Evolutionary conservation across 2,329 filamentous ascomycete species (phyloP), one percentile per base, ranked within the genome.

Genomic region (Ascocoryne sarcoides): DNA sequence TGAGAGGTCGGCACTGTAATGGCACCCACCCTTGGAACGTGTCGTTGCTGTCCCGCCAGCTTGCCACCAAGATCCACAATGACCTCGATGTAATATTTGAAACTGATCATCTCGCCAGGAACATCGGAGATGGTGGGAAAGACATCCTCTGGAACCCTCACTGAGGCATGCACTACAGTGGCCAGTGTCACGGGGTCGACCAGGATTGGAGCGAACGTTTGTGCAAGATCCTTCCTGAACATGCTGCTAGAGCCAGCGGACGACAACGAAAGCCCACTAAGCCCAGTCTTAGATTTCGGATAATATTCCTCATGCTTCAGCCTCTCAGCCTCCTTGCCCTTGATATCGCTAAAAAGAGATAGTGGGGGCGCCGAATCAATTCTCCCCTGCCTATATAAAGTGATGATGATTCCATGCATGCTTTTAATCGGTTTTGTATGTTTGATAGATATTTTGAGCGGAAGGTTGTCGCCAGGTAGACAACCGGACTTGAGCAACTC

Each of bases 211-310:
- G 84, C 82, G 42, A 93, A 87, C 1, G 84, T 82, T 60, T 98
- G 92, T 4, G 85, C 82, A 3, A 98, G 67, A 60, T 98, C 92
- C 60, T 96, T 96, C 39, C 92, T 82, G 60, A 95, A 96, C n/a
- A 92, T 75, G 60, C 89, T 92, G 58, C 80, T 90, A 2, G 88
- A 89, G 28, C 86, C 82, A 5, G 84, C 84, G 1, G 87, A 92
- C 1, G 85, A 86, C 30, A 96, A 70, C 1, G 89, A 93, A 19
- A 96, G 68, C 0, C 89, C 89, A 12, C 84, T 85, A 5, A 95
- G 72, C 0, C 88, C 89, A 1, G 88, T 93, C 45, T 83, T 79
- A 2, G 88, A 95, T 54, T 82, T 85, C 4, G 89, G 88, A 57
- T 89, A 93, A 55, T 83, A 85, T 45, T 94, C 86, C 53, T 82